Conservation (phyloP, 192 early-diverging fungal genomes). For the Gigaspora rosea region DNA sequence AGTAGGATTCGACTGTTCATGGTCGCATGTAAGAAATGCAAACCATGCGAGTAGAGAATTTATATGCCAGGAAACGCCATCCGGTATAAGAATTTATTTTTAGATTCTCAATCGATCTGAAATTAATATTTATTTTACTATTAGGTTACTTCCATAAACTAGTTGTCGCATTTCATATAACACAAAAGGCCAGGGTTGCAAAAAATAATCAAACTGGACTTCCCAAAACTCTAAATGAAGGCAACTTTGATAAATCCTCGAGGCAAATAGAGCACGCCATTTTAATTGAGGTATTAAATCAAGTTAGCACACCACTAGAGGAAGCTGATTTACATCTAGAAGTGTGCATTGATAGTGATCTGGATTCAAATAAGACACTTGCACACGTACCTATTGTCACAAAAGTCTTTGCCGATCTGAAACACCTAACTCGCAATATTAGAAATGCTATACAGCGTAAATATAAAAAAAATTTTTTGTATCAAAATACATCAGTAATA, state of each 20-base stretch:
- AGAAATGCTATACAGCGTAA: neutral
- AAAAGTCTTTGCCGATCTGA: neutral
- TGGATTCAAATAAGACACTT: neutral
- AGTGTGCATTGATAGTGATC: neutral
- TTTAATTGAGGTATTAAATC: neutral
- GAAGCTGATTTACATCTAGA: neutral
- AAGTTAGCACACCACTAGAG: neutral
- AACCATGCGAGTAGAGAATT: neutral
- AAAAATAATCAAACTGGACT: neutral
- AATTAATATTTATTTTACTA: neutral
- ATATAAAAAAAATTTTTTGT: neutral
- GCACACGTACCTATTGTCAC: neutral
- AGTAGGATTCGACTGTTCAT: slow-evolving; percentile 2
- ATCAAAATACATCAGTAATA: neutral
- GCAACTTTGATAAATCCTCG: neutral
- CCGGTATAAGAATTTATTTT: neutral
- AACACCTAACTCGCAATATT: neutral
- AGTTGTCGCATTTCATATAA: neutral
- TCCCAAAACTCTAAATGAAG: neutral
- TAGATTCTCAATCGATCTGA: neutral
- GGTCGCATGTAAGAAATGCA: neutral
- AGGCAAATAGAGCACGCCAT: slow-evolving; percentile 4
- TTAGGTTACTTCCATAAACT: slow-evolving; percentile 1
- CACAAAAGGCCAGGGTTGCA: neutral
- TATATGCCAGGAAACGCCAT: neutral